phyloP scores from a whole-genome alignment of 495 filamentous ascomycete genomes.

The Xylaria bambusicola region DNA sequence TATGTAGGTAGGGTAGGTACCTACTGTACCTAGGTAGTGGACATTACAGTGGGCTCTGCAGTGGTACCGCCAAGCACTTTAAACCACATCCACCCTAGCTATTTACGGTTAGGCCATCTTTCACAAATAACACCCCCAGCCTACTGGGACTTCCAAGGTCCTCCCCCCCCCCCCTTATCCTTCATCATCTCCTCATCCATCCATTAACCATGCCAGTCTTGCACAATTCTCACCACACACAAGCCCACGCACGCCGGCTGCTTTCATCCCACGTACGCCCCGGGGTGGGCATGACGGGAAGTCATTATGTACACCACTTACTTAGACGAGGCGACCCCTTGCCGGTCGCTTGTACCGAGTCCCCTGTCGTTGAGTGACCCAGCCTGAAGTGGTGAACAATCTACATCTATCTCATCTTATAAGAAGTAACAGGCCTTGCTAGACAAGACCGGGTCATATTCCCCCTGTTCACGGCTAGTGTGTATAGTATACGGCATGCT shows the following conservation, averaged over 20 bases:
- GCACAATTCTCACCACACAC: conserved; percentile 9
- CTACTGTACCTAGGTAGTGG: no score
- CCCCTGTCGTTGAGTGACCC: conserved; percentile 5
- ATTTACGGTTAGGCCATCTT: neutral
- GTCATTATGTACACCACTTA: no score
- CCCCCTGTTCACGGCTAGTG: neutral
- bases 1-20: no score
- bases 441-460: conserved; percentile 1
- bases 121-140: conserved; percentile 7
- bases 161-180: conserved; percentile 1
- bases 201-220: no score
- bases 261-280: conserved; percentile 9
- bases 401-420: no score
- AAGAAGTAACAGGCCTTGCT: neutral
- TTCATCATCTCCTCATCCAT: neutral
- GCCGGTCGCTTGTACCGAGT: conserved; percentile 9
- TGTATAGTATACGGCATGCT: neutral
- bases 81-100: neutral
- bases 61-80: neutral
- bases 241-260: neutral
- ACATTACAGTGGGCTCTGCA: neutral
- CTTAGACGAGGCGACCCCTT: conserved; percentile 5
- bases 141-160: neutral
- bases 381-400: conserved; percentile 11
- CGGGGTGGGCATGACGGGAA: conserved; percentile 11